Percentiles rank a stretch among this genome's conserved stretches.
These are phyloP conservation scores for Schwanniomyces sp. DNA, from an alignment of 805 yeast species.

Conservation along the genomic window DNA sequence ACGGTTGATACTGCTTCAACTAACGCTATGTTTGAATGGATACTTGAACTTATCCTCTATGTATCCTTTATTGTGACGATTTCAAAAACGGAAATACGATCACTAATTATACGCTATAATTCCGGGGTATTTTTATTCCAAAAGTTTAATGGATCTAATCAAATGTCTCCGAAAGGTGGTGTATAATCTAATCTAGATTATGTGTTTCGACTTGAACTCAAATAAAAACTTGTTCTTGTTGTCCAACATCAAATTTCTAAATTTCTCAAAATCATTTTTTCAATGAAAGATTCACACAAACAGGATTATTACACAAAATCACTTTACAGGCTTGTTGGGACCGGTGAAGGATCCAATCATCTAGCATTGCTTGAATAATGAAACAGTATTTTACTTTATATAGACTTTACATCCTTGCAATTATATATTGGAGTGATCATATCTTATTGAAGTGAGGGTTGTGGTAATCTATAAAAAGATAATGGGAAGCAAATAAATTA, in stretches of 20 bases:
- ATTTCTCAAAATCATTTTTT: neutral
- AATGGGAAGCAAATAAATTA: no score
- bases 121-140: neutral
- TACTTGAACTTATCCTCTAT: neutral
- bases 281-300: constrained; percentile 4
- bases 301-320: constrained; percentile 5
- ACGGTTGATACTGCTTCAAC: neutral
- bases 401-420: no score
- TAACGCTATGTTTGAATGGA: neutral
- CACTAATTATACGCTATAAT: neutral
- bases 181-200: neutral
- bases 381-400: no score
- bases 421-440: no score
- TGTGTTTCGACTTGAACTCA: neutral
- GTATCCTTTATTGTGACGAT: neutral
- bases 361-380: no score
- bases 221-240: neutral
- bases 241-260: neutral
- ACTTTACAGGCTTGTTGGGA: neutral
- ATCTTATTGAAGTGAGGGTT: no score
- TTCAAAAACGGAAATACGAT: neutral
- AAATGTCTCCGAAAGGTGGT: neutral
- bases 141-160: neutral
- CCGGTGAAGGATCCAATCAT: no score
- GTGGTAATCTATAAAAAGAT: no score